Evolutionary conservation across 1,284 basidiomycete species (phyloP), one percentile per base, ranked within the genome.

Genomic region (Boletus smithii): DNA sequence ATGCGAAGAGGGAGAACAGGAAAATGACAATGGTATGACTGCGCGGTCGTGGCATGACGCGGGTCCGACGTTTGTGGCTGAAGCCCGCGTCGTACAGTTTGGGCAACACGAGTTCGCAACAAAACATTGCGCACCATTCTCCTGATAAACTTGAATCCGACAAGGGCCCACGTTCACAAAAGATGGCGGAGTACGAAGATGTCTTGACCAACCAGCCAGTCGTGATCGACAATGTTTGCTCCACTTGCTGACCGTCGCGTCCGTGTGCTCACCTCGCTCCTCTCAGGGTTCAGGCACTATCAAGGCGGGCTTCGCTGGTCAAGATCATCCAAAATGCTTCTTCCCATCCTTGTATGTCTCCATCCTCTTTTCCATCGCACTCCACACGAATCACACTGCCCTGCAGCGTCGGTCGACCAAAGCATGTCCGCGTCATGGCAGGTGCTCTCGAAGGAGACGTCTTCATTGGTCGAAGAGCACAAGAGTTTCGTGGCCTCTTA

Each of bases 241-340:
- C 53, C 53, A 51, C 57, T 51, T 43, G 47, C 54, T 47, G 44
- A 37, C 53, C 54, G 45, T 56, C 47, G 35, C 52, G 41, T 47
- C 43, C 42, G 43, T 55, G 49, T 53, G 55, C 57, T 60, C 49
- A 58, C 50, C 53, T 49, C 49, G 44, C 29, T 54, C 47, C 42
- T 35, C 63, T 36, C 63, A 97, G 92, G 95, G 95, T 55, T 95
- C 94, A 49, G 95, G 95, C 26, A 93, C 91, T 17, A 95, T 97
- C 70, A 98, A 97, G 71, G 95, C 94, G 53, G 94, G 94, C 36
- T 98, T 98, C 68, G 95, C 95, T 51, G 95, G 95, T 37, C 89
- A 97, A 70, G 95, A 97, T 72, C 92, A 95, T 68, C 95, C 95
- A 34, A 94, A 95, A 79, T 95, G 92, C 66, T 97, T 95, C 79